Evolutionary conservation across 2,329 filamentous ascomycete genomes (phyloP).

Genomic region (Aureobasidium sp.): DNA sequence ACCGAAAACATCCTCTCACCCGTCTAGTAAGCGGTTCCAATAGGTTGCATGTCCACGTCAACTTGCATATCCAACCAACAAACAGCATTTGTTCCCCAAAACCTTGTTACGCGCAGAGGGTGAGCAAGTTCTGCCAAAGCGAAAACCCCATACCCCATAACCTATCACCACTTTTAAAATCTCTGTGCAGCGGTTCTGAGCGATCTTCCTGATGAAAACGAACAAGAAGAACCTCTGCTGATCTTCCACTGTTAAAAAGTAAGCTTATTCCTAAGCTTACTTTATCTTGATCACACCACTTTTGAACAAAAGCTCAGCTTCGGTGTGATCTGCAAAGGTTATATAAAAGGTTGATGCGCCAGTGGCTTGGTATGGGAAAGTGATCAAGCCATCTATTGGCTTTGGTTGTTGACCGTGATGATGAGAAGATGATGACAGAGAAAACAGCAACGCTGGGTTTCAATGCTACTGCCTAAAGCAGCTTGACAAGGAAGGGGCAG

Average conservation of each 20-base stretch:
- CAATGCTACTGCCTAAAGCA: neutral
- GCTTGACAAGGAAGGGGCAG: neutral
- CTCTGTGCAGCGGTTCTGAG: neutral
- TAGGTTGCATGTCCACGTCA: too few species aligned
- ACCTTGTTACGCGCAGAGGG: too few species aligned
- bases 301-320: neutral
- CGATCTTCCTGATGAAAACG: neutral
- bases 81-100: too few species aligned
- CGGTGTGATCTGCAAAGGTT: neutral
- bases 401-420: too few species aligned
- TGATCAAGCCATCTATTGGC: too few species aligned
- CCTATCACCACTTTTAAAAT: too few species aligned
- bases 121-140: neutral
- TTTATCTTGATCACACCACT: neutral
- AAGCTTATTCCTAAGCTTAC: neutral
- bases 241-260: neutral
- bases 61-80: too few species aligned
- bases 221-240: neutral
- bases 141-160: neutral
- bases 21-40: too few species aligned
- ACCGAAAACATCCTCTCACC: too few species aligned
- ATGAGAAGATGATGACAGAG: neutral
- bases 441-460: neutral
- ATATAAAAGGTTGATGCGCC: neutral
- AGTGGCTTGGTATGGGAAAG: neutral